Percentiles rank a stretch among this genome's conserved stretches.
These are phyloP conservation scores for Rhizoclosmatium sp. DNA, from an alignment of 192 early-diverging fungal genomes.

Conservation along the genomic window DNA sequence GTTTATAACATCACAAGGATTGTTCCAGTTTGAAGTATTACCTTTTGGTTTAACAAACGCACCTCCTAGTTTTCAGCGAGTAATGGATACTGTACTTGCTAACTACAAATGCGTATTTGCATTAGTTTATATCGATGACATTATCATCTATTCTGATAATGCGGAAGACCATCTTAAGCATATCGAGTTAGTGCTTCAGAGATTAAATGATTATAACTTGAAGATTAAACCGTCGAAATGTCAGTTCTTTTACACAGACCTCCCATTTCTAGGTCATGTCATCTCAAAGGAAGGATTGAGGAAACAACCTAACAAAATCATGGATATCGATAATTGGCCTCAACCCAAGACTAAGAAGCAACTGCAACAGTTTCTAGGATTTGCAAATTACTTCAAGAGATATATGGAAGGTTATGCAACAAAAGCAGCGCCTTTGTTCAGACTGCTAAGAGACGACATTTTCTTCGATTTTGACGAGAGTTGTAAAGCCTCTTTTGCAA, in stretches of 20 bases:
- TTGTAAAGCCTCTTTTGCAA: conserved; percentile 35
- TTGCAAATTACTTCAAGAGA: conserved; percentile 48
- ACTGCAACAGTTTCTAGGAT: conserved; percentile 35
- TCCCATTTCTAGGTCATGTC: conserved; percentile 50
- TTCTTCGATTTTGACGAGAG: conserved; percentile 2
- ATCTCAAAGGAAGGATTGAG: conserved; percentile 45
- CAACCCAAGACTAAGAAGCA: conserved; percentile 23
- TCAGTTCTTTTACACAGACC: conserved; percentile 30
- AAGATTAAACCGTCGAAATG: conserved; percentile 53
- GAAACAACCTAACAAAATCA: conserved; percentile 37
- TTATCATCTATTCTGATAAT: conserved; percentile 43
- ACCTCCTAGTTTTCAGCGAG: conserved; percentile 44
- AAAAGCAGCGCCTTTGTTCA: conserved; percentile 37
- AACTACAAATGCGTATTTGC: conserved; percentile 32
- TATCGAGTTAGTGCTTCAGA: conserved; percentile 33
- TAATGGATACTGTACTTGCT: conserved; percentile 49
- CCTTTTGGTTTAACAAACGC: conserved; percentile 54
- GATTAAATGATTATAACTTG: conserved; percentile 39
- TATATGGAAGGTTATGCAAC: conserved; percentile 39
- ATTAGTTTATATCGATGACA: conserved; percentile 57
- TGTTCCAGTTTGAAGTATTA: conserved; percentile 49
- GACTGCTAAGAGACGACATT: conserved; percentile 14
- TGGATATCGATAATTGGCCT: conserved; percentile 36
- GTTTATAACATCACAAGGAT: conserved; percentile 39
- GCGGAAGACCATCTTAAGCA: conserved; percentile 50